phyloP scores from a whole-genome alignment of 1,284 basidiomycete genomes.

The Cryptococcus depauperatus region DNA sequence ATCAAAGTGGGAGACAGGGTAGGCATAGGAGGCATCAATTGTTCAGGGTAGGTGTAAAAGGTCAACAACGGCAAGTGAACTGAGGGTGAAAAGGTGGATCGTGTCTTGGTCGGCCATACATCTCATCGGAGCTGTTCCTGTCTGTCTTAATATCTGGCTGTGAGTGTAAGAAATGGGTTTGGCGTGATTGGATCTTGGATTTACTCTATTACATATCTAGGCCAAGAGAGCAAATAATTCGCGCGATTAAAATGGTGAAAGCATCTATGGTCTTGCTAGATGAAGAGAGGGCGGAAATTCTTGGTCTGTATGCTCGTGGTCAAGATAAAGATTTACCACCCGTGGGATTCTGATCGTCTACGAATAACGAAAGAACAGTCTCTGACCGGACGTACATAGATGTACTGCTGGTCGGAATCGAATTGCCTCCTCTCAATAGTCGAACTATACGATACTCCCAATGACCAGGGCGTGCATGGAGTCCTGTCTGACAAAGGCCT shows the following conservation, averaged over 20 bases:
- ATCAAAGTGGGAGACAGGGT: conserved; percentile 26
- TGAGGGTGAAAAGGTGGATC: conserved; percentile 23
- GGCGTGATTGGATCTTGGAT: not conserved
- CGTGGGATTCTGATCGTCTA: conserved; percentile 1
- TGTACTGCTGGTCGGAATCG: conserved; percentile 15
- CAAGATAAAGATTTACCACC: conserved; percentile 10
- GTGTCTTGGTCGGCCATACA: conserved; percentile 29
- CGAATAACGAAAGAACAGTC: not conserved
- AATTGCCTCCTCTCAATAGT: conserved; percentile 4
- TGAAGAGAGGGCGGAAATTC: conserved; percentile 19
- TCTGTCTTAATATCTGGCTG: conserved; percentile 39
- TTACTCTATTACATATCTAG: not conserved
- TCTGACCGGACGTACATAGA: conserved; percentile 1
- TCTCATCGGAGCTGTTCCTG: conserved; percentile 33
- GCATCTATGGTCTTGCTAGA: conserved; percentile 30
- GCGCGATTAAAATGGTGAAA: conserved; percentile 23
- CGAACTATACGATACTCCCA: conserved; percentile 7
- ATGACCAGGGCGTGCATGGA: not conserved
- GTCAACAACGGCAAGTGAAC: not conserved
- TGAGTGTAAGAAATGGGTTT: conserved; percentile 12
- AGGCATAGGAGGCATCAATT: conserved; percentile 34
- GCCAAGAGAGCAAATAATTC: conserved; percentile 17
- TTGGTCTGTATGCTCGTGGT: conserved; percentile 14
- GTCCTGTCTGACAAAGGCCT: conserved; percentile 11
- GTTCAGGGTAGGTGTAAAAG: conserved; percentile 21